phyloP scores from a whole-genome alignment of 192 early-diverging fungal genomes.

The Phycomyces blakesleeanus region DNA sequence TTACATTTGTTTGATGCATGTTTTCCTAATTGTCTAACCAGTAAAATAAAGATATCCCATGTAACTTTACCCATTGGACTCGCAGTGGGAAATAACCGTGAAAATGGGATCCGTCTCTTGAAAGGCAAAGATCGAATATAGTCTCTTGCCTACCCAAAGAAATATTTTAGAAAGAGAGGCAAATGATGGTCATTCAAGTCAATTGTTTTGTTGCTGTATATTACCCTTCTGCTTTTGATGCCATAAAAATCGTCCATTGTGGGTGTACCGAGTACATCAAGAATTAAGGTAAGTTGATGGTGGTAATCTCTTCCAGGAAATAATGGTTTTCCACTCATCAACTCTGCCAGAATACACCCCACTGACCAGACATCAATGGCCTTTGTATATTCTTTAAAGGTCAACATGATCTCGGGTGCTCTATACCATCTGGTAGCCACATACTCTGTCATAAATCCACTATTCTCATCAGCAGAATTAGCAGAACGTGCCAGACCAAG shows the following conservation, averaged over 20 bases:
- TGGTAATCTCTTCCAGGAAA: conserved; percentile 90
- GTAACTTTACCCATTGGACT: conserved; percentile 53
- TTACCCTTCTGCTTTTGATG: conserved; percentile 67
- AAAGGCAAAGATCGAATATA: conserved; percentile 88
- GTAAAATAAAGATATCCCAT: background rate
- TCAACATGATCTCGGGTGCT: conserved; percentile 94
- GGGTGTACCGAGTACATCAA: conserved; percentile 97
- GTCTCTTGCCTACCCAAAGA: conserved; percentile 65
- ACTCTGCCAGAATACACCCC: conserved; percentile 84
- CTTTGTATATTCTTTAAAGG: conserved; percentile 97
- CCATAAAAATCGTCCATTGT: conserved; percentile 80
- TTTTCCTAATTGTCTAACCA: background rate
- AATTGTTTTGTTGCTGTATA: conserved; percentile 25
- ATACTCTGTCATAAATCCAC: conserved; percentile 94
- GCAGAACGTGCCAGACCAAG: conserved; percentile 95
- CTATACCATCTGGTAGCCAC: conserved; percentile 94
- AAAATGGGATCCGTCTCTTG: conserved; percentile 79
- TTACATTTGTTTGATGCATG: background rate
- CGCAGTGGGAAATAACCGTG: conserved; percentile 81
- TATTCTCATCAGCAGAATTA: conserved; percentile 75
- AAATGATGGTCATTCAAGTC: background rate
- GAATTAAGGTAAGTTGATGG: conserved; percentile 93
- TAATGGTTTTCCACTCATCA: conserved; percentile 75
- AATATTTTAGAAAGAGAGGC: background rate
- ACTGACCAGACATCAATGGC: conserved; percentile 95